Evolutionary conservation across 2,329 filamentous ascomycete species (phyloP).

Genomic region (Phialophora expanda): DNA sequence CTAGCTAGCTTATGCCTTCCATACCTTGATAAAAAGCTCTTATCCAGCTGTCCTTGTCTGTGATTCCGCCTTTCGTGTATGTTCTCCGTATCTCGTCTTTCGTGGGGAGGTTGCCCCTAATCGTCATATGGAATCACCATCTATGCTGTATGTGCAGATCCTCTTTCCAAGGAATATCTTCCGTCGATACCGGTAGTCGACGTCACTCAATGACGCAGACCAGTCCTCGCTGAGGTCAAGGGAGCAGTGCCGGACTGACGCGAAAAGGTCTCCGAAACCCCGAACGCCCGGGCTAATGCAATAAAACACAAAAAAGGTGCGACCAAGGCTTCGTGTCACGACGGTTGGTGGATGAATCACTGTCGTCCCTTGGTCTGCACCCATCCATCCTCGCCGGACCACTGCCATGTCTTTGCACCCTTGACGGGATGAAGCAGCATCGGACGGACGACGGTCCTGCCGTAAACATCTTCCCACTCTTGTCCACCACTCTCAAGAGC

Average conservation of each 20-base stretch:
- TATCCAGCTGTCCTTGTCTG: constrained; percentile 31
- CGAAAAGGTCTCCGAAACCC: constrained; percentile 26
- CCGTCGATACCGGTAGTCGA: constrained; percentile 14
- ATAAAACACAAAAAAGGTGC: neutral
- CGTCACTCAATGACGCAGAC: constrained; percentile 8
- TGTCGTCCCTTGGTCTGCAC: constrained; percentile 37
- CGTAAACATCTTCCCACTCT: constrained; percentile 43
- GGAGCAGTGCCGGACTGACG: constrained; percentile 27
- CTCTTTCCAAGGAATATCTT: constrained; percentile 19
- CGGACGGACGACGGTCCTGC: constrained; percentile 40
- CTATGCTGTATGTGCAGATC: constrained; percentile 27
- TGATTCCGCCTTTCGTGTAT: constrained; percentile 25
- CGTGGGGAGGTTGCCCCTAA: constrained; percentile 21
- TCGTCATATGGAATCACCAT: constrained; percentile 26
- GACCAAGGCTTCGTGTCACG: constrained; percentile 6
- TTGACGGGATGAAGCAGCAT: constrained; percentile 46
- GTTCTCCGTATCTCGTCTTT: constrained; percentile 30
- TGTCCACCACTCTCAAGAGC: constrained; percentile 39
- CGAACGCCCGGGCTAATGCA: constrained; percentile 34
- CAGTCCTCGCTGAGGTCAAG: constrained; percentile 19
- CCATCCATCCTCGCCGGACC: constrained; percentile 37
- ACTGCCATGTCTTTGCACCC: constrained; percentile 45
- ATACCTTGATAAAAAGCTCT: constrained; percentile 25
- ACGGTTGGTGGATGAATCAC: constrained; percentile 21
- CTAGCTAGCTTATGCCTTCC: constrained; percentile 21